phyloP scores from a whole-genome alignment of 2,329 filamentous ascomycete genomes.

The Colletotrichum lini region DNA sequence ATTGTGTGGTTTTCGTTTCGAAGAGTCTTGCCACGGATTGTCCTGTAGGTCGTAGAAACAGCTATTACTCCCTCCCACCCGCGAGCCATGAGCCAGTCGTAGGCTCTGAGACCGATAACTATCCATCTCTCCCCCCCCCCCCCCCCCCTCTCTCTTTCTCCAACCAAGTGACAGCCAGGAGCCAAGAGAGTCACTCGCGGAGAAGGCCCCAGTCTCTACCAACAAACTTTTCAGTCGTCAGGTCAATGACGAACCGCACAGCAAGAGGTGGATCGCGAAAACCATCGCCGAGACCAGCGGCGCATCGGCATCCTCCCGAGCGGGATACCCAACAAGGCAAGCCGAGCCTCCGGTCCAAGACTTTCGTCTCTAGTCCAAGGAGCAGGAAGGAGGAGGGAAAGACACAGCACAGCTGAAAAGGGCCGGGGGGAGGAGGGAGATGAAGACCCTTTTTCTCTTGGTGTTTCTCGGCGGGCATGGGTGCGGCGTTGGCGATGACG shows the following conservation, averaged over 20 bases:
- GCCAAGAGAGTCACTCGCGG: too few species aligned
- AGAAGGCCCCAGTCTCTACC: too few species aligned
- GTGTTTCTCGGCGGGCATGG: conserved; percentile 39
- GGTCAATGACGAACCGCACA: conserved; percentile 2
- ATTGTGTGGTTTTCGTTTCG: not conserved
- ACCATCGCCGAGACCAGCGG: conserved; percentile 31
- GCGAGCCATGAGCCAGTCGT: not conserved
- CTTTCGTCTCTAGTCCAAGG: too few species aligned
- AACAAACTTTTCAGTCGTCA: not conserved
- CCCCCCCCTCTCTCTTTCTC: not conserved
- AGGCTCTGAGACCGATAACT: not conserved
- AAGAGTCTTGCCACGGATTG: not conserved
- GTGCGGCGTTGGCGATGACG: conserved; percentile 26
- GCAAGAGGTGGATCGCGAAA: conserved; percentile 15
- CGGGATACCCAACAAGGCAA: conserved; percentile 36
- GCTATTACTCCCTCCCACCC: too few species aligned
- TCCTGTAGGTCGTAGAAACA: not conserved
- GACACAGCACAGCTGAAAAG: conserved; percentile 14
- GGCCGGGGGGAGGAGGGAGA: not conserved
- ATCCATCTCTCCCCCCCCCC: not conserved
- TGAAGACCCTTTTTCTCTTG: conserved; percentile 29
- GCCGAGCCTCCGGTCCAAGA: conserved; percentile 29
- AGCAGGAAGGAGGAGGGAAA: not conserved
- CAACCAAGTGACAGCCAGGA: not conserved
- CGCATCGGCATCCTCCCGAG: conserved; percentile 31